Conservation (phyloP, 1,139 yeast species). For the Pichia sp. region DNA sequence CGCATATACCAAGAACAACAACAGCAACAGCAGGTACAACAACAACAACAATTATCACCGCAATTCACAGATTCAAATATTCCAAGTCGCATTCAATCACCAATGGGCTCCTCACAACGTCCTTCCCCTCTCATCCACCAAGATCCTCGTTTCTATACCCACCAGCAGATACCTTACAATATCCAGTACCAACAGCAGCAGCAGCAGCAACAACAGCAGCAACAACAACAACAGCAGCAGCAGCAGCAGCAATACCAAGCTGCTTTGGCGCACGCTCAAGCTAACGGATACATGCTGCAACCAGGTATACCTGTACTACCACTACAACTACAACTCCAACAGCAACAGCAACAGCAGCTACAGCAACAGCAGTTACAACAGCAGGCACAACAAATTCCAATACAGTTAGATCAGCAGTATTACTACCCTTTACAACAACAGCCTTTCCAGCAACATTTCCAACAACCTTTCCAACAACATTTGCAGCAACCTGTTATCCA, state of each 20-base stretch:
- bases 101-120: background rate
- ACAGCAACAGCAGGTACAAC: background rate
- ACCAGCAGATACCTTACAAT: background rate
- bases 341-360: background rate
- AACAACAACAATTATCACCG: background rate
- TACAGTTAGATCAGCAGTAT: background rate
- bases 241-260: background rate
- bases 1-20: background rate
- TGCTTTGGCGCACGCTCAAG: no score
- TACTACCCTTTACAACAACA: background rate
- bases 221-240: background rate
- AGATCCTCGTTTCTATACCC: background rate
- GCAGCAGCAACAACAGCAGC: background rate
- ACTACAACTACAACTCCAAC: no score
- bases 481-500: background rate
- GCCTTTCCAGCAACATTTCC: background rate
- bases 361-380: background rate
- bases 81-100: background rate
- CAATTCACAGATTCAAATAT: background rate
- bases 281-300: no score
- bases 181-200: background rate
- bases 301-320: no score
- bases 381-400: background rate
- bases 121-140: background rate
- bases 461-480: constrained; percentile 1